phyloP scores from a whole-genome alignment of 2,329 filamentous ascomycete species.

The Dryadomyces sulphureus region DNA sequence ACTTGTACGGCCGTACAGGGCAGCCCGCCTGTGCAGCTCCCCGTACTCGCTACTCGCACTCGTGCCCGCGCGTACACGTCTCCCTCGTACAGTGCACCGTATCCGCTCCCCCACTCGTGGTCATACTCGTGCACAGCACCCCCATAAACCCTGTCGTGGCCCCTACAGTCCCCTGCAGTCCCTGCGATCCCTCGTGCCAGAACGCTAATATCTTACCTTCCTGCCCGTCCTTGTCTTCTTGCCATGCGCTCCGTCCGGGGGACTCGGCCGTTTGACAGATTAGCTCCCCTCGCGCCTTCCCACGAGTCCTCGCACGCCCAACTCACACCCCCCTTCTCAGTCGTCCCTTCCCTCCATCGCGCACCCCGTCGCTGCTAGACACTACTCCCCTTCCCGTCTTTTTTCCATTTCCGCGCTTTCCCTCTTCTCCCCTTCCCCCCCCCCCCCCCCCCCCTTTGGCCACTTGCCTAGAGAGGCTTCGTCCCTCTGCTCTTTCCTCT shows the following conservation, averaged over 20 bases:
- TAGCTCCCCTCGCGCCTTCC: constrained; percentile 1
- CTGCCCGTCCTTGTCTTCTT: constrained; percentile 4
- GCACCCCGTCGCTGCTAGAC: no score
- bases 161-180: neutral
- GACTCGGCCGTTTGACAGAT: constrained; percentile 4
- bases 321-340: neutral
- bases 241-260: constrained; percentile 10
- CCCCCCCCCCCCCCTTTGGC: neutral
- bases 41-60: neutral
- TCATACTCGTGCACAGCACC: neutral
- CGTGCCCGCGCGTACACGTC: neutral
- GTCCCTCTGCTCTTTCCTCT: neutral
- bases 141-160: neutral
- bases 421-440: neutral
- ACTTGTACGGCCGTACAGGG: no score
- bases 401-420: constrained; percentile 1
- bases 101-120: neutral
- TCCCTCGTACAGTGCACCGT: neutral
- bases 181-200: constrained; percentile 2
- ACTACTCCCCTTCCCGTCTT: neutral
- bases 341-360: neutral
- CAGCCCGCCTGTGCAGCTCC: no score
- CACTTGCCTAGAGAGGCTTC: neutral
- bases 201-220: constrained; percentile 1
- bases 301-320: no score